Base-by-base conservation (phyloP, 352 stramenopile genomes). In the Globisporangium nodosum region DNA sequence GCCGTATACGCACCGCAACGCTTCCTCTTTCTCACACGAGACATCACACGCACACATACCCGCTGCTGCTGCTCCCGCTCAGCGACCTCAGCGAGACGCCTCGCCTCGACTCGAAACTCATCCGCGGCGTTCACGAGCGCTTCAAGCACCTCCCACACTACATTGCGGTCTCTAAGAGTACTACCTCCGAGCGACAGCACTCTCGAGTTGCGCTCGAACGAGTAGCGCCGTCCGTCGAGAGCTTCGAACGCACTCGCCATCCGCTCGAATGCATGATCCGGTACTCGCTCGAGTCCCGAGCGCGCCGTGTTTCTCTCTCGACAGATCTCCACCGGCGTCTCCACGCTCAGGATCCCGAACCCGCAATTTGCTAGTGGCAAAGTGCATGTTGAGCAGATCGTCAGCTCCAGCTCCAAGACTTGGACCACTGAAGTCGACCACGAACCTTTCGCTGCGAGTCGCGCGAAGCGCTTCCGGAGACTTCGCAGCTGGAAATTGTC, bases 401-500 rank as follows among this genome's bases (percentile, higher is more conserved):
- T 27, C 24, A 27, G 24, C 24, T 27, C 24, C 24, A 27, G 24
- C 24, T 27, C 24, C 24, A 27, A 27, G 24, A 27, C 24, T 27
- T 1, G 1, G 24, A 27, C 8, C 20, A 49, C 45, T 30, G 0
- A 21, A 35, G 21, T 45, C 15, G 39, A 24, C n/a, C 24, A 12
- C 64, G 46, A 65, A 88, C 81, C 43, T 52, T 87, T 53, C 4
- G 54, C 43, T 8, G 78, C 76, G 45, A 90, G 63, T 9, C 85
- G 74, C 49, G 64, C 79, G 60, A 86, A 87, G 20, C 76, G 77
- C 57, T 92, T 92, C 53, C 82, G 79, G 42, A 76, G 72, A 54
- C 81, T 92, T 11, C 72, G 76, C 33, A 80, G 85, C 31, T 78
- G 68, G 49, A 92, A 88, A 51, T 84, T 90, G 54, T 92, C 82